Evolutionary conservation across 2,329 filamentous ascomycete species (phyloP).

Genomic region (Dactylellina cionopaga): DNA sequence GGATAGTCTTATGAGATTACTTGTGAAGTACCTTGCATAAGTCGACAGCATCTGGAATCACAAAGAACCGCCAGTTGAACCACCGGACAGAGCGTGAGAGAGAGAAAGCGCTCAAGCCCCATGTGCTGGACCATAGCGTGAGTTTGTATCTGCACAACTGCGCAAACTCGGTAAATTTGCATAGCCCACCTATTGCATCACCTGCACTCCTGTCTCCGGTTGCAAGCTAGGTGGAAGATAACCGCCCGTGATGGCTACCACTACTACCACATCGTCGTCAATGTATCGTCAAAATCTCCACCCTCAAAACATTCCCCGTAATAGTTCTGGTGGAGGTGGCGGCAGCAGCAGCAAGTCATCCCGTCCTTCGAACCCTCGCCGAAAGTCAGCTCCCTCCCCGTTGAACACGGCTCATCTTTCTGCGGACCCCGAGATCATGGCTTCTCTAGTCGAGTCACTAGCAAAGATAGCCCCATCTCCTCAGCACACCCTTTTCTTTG

Average conservation of each 20-base stretch:
- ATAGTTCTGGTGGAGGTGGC: conserved; percentile 29
- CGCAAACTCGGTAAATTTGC: conserved; percentile 48
- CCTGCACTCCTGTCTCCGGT: conserved; percentile 45
- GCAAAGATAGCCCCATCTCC: conserved; percentile 57
- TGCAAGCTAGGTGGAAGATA: conserved; percentile 34
- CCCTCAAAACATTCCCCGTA: conserved; percentile 50
- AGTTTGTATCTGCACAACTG: conserved; percentile 40
- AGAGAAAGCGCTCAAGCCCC: conserved; percentile 27
- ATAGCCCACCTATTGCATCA: conserved; percentile 46
- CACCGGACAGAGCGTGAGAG: too few species aligned
- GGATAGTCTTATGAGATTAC: conserved; percentile 49
- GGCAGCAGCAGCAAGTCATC: conserved; percentile 44
- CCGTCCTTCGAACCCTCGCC: conserved; percentile 44
- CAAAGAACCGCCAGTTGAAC: conserved; percentile 14
- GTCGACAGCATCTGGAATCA: conserved; percentile 27
- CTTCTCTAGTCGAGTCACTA: conserved; percentile 56
- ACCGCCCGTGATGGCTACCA: conserved; percentile 49
- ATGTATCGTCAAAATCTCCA: conserved; percentile 52
- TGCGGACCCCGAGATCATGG: conserved; percentile 57
- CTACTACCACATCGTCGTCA: conserved; percentile 38
- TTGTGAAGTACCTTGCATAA: conserved; percentile 51
- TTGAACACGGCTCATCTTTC: conserved; percentile 50
- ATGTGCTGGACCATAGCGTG: conserved; percentile 47
- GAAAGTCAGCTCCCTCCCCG: conserved; percentile 48
- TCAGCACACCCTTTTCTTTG: conserved; percentile 56